Conservation (phyloP, 495 filamentous ascomycete species). For the Stereocaulon alpinum region DNA sequence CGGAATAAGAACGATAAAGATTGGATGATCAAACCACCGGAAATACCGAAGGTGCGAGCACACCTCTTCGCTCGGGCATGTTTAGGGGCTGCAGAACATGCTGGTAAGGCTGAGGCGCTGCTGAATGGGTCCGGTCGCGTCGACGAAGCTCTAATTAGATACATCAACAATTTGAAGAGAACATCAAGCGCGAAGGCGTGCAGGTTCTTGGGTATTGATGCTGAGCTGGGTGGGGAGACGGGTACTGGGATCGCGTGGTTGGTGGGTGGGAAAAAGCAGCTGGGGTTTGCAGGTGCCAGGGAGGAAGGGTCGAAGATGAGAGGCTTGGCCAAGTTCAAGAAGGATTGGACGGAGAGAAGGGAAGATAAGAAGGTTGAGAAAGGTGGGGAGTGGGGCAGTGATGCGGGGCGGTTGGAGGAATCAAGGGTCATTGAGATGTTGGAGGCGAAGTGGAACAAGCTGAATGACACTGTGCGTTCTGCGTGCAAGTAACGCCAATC, state of each 20-base stretch:
- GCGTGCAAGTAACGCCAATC: not conserved
- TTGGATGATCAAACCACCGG: slow-evolving; percentile 84
- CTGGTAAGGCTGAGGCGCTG: slow-evolving; percentile 40
- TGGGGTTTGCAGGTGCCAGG: slow-evolving; percentile 45
- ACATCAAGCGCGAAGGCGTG: slow-evolving; percentile 74
- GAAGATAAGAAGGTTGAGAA: slow-evolving; percentile 62
- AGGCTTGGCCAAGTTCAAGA: slow-evolving; percentile 56
- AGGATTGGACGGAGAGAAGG: slow-evolving; percentile 56
- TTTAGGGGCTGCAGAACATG: slow-evolving; percentile 52
- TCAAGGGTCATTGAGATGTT: slow-evolving; percentile 76
- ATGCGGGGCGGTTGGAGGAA: slow-evolving; percentile 79
- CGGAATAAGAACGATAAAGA: slow-evolving; percentile 71
- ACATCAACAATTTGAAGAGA: slow-evolving; percentile 60
- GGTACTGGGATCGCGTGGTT: slow-evolving; percentile 82
- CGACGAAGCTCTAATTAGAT: slow-evolving; percentile 54
- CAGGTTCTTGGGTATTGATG: slow-evolving; percentile 82
- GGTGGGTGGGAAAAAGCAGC: slow-evolving; percentile 54
- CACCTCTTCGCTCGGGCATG: slow-evolving; percentile 80
- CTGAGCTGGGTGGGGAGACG: slow-evolving; percentile 67
- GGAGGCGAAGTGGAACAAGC: slow-evolving; percentile 78
- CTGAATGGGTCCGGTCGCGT: slow-evolving; percentile 37
- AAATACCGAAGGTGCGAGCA: slow-evolving; percentile 78
- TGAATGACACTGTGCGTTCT: slow-evolving; percentile 77
- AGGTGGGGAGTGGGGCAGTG: slow-evolving; percentile 63
- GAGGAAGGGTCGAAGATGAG: slow-evolving; percentile 36